Base-by-base conservation (phyloP, 129 eudicot genomes). In the Smallanthus sonchifolius region DNA sequence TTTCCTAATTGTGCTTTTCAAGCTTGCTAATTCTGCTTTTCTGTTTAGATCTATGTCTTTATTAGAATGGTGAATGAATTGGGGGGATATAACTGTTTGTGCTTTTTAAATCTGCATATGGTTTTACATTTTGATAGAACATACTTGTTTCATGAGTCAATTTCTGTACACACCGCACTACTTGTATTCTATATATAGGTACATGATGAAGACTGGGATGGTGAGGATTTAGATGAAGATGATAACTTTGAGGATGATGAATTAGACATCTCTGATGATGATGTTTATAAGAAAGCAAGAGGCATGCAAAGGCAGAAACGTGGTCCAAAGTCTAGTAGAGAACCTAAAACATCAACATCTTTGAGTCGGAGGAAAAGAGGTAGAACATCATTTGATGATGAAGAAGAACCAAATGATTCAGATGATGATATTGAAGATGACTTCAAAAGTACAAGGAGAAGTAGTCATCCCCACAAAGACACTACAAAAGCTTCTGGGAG, bases 171-270 rank as follows among this genome's bases (percentile, higher is more conserved):
- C 65, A 24, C 17, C 4, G 6, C 43, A 61, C 4, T 60, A 4
- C 10, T 61, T 44, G 68, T 39, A 28, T 62, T 48, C 35, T 62
- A 60, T 71, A 86, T 69, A 69, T 68, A 88, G 91, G 83, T 72
- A 63, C 86, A 82, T 83, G 94, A 91, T 81, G 88, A 91, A 11
- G 96, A 88, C 69, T 95, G 97, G 97, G 94, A 80, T 62, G 96
- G 80, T 48, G 97, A 82, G 44, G 92, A 87, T 71, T 80, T 89
- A 8, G 99, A 91, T 48, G 99, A 88, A 60, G 95, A 84, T 48
- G 88, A 83, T 70, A 87, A 80, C 60, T 86, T 78, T 74, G 96
- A 85, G 40, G 92, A 82, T 56, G 93, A 85, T 77, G 97, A 90
- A 63, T 68, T 91, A 74, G 87, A 85, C 67, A 70, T 89, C 7